Base-by-base conservation (phyloP, 129 eudicot species). In the Saposhnikovia divaricata region DNA sequence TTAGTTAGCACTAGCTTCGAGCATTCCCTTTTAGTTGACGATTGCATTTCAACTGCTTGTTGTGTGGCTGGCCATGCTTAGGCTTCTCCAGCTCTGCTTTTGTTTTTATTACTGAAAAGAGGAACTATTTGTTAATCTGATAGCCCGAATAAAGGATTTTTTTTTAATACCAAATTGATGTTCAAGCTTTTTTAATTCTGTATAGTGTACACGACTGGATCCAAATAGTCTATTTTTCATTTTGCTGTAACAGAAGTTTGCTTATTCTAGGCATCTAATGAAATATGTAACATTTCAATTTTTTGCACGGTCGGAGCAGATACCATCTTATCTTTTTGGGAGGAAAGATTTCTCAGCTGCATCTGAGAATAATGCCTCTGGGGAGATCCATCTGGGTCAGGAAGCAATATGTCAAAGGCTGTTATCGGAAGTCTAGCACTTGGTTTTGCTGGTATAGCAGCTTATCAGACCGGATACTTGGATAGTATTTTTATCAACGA, bases 341-440 rank as follows among this genome's bases (percentile, higher is more conserved):
- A 84, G 93, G 87, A 93, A 86, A 89, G 87, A 87, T 38, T 92
- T 86, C 51, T 92, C 99, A 77, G 88, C 81, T 86, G 82, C 88
- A 68, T 51, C 97, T 75, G 85, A 59, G 80, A 68, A 85, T 19
- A 87, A 87, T 86, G 85, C 73, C 28, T 81, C 90, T 15, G 81
- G 82, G 74, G 84, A 80, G 9, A 86, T 78, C 83, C 89, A 28
- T 74, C 92, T 70, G 86, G 76, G 27, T 77, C 91, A 1, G 87
- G 84, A 74, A 85, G 84, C 82, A 70, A 40, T 18, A 55, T 86
- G 79, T 71, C 90, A 43, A 90, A 86, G 77, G 80, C 82, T 81
- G 51, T 95, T 38, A 16, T 86, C 70, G 99, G 97, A 85, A 78
- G 89, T 84, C 78, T 89, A 80, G 89, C 87, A 39, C 65, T 95